These are phyloP conservation scores for Phialemoniopsis sp. DNA, from an alignment of 2,329 filamentous ascomycete genomes.

Conservation along the genomic window DNA sequence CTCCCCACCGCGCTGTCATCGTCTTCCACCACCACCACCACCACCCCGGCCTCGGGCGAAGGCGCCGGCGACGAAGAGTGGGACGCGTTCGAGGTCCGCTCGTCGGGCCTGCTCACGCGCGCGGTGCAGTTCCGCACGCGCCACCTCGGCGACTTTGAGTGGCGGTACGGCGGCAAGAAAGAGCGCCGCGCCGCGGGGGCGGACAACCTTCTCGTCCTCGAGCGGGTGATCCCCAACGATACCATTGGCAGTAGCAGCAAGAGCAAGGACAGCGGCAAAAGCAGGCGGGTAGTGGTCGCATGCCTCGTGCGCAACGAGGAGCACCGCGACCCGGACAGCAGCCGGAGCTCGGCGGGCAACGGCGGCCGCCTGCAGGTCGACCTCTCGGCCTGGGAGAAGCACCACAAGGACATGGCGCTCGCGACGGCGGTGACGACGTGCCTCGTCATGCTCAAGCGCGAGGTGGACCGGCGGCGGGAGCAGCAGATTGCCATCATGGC, in stretches of 20 bases:
- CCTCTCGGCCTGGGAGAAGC: conserved; percentile 19
- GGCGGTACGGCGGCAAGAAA: conserved; percentile 46
- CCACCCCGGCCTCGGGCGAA: conserved; percentile 11
- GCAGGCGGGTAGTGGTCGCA: conserved; percentile 26
- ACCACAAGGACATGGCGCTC: conserved; percentile 34
- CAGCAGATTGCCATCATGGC: conserved; percentile 44
- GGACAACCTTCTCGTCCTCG: conserved; percentile 44
- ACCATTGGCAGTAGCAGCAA: neutral
- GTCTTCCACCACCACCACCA: conserved; percentile 11
- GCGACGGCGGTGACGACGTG: conserved; percentile 52
- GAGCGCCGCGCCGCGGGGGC: conserved; percentile 38
- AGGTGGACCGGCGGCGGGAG: conserved; percentile 52
- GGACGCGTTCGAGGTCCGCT: conserved; percentile 18
- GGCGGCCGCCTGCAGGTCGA: conserved; percentile 44
- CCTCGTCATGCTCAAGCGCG: conserved; percentile 61
- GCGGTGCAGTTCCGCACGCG: conserved; percentile 36
- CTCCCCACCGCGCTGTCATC: conserved; percentile 1
- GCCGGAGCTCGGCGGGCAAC: conserved; percentile 37
- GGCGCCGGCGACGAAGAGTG: conserved; percentile 12
- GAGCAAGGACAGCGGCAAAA: neutral
- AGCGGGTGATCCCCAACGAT: conserved; percentile 31
- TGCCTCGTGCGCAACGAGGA: conserved; percentile 36
- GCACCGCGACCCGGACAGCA: conserved; percentile 33
- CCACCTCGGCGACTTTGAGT: conserved; percentile 46
- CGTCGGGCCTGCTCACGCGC: conserved; percentile 40